Evolutionary conservation across 1,139 yeast species (phyloP), one percentile per base, ranked within the genome.

Genomic region (Sugiyamaella neomexicana): DNA sequence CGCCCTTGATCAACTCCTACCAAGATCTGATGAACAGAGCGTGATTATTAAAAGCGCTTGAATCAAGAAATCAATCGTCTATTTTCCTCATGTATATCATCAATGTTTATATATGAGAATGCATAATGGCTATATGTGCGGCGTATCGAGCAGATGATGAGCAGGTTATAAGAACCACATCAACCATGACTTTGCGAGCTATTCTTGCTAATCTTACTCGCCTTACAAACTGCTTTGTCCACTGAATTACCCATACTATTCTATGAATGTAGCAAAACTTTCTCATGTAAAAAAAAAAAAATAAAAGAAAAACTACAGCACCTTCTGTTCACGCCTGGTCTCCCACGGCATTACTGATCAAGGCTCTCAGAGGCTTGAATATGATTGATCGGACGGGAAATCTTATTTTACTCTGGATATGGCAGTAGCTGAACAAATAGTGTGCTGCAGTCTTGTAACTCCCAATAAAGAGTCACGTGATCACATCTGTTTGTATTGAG

Each of bases 311-410:
- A 38, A 38, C 41, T 38, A 38, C 41, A 38, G 41, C 41, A 38
- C 41, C 41, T 38, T 42, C 46, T 42, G 46, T 42, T 42, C 46
- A 42, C 46, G 46, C 46, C 46, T 42, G 46, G 46, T 42, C 46
- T 42, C 46, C 46, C 46, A 42, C 46, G 46, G 46, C 46, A 42
- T 42, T 42, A 42, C 46, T 42, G 46, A 42, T 42, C 46, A 42
- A 42, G 46, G 46, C 46, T 42, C 46, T 42, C 46, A 42, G 46
- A 42, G 46, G 46, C 46, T 42, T 42, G 46, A 42, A 42, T 42
- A 42, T 42, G 46, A 42, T 42, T 42, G 46, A 42, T 42, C 46
- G 46, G 46, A 42, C 46, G 46, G 46, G 46, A 42, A 42, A 42
- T 42, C 46, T 42, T 42, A 42, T 42, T 42, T 42, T 42, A 42